phyloP scores from a whole-genome alignment of 2,329 filamentous ascomycete species.

The Ceratocystis variospora region DNA sequence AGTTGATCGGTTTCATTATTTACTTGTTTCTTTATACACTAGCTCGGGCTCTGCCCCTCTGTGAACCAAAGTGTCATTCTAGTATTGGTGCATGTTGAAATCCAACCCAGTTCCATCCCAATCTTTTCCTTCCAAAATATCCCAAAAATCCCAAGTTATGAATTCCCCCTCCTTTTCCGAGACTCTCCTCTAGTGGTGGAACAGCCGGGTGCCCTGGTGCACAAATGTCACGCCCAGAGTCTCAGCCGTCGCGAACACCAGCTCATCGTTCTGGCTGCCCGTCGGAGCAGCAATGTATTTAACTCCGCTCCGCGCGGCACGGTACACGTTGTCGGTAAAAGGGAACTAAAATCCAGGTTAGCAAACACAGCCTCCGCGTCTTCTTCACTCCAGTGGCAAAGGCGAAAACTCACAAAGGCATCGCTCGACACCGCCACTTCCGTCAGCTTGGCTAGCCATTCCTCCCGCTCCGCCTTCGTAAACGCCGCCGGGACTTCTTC shows the following conservation, averaged over 20 bases:
- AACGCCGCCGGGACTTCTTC: slow-evolving; percentile 77
- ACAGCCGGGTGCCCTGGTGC: slow-evolving; percentile 83
- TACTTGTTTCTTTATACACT: slow-evolving; percentile 11
- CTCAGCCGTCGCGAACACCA: slow-evolving; percentile 79
- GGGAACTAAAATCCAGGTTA: slow-evolving; percentile 54
- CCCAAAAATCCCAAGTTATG: neutral
- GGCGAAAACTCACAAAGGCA: slow-evolving; percentile 63
- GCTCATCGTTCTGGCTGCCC: slow-evolving; percentile 73
- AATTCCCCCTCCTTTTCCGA: neutral
- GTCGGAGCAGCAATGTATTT: slow-evolving; percentile 93
- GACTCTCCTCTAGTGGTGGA: slow-evolving; percentile 62
- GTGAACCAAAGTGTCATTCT: slow-evolving; percentile 5
- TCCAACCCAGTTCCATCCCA: slow-evolving; percentile 2
- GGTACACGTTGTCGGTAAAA: slow-evolving; percentile 96
- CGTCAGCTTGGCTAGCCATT: slow-evolving; percentile 70
- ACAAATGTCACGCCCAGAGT: slow-evolving; percentile 88
- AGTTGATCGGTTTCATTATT: slow-evolving; percentile 15
- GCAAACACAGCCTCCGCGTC: slow-evolving; percentile 10
- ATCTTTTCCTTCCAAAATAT: neutral
- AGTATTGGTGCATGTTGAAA: slow-evolving; percentile 13
- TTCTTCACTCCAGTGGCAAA: neutral
- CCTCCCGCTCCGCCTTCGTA: slow-evolving; percentile 66
- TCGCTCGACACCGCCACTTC: slow-evolving; percentile 83
- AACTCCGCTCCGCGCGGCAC: slow-evolving; percentile 71
- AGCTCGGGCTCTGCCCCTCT: neutral